phyloP scores from a whole-genome alignment of 2,329 filamentous ascomycete species.

The Calonectria multiphialidica region DNA sequence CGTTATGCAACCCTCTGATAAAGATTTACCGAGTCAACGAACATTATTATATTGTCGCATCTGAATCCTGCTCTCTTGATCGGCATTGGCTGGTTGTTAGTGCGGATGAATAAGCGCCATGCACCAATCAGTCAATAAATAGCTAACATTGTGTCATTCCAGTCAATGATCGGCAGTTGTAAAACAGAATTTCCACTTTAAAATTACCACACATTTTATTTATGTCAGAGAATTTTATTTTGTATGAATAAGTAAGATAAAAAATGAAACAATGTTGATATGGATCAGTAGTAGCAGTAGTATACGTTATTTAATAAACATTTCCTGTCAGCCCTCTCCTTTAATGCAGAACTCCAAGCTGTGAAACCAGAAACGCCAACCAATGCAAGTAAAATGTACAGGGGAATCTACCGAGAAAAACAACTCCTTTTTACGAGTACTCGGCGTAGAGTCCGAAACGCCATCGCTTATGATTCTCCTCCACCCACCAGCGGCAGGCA shows the following conservation, averaged over 20 bases:
- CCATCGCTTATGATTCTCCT: slow-evolving; percentile 38
- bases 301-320: not conserved
- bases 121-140: too few relatives aligned
- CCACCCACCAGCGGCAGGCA: slow-evolving; percentile 38
- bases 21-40: too few relatives aligned
- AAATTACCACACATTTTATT: too few relatives aligned
- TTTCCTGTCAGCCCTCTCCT: not conserved
- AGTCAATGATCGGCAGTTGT: too few relatives aligned
- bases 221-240: not conserved
- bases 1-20: too few relatives aligned
- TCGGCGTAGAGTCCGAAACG: slow-evolving; percentile 19
- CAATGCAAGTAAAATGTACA: not conserved
- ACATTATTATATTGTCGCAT: too few relatives aligned
- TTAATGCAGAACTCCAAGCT: not conserved
- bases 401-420: not conserved
- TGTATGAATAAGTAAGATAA: not conserved
- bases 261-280: not conserved
- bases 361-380: not conserved
- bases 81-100: too few relatives aligned
- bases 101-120: too few relatives aligned
- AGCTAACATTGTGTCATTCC: too few relatives aligned
- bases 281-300: too few relatives aligned
- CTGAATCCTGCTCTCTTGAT: too few relatives aligned
- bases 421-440: not conserved
- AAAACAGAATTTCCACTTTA: too few relatives aligned